A percentile compares a stretch with the other conserved stretches of the same genome.
Conservation (phyloP, 352 stramenopile species). For the Phytopythium cucurbitacearum region DNA sequence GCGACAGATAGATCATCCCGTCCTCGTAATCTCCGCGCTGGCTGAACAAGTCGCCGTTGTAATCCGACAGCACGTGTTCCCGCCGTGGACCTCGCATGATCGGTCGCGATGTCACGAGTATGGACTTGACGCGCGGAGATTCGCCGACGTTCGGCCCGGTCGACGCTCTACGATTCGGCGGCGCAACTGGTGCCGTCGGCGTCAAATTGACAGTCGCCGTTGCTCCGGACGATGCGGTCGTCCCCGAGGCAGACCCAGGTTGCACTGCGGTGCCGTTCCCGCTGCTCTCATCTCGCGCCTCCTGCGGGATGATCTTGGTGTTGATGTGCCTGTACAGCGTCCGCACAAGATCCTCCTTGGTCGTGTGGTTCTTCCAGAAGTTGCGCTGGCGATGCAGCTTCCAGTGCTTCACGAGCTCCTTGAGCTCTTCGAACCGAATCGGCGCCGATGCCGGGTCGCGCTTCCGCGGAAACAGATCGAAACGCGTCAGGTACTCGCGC, state of each 20-base stretch:
- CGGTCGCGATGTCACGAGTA: slow-evolving; percentile 25
- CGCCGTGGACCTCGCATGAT: slow-evolving; percentile 15
- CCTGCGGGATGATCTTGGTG: slow-evolving; percentile 75
- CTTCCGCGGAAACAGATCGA: slow-evolving; percentile 72
- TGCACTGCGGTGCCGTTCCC: background rate
- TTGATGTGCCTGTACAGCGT: slow-evolving; percentile 87
- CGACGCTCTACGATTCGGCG: slow-evolving; percentile 24
- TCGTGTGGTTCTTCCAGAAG: slow-evolving; percentile 89
- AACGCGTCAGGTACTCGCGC: slow-evolving; percentile 77
- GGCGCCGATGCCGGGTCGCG: slow-evolving; percentile 65
- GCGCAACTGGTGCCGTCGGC: slow-evolving; percentile 25
- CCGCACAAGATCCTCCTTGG: slow-evolving; percentile 84
- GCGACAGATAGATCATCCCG: slow-evolving; percentile 86
- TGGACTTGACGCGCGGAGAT: slow-evolving; percentile 52
- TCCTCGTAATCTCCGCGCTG: slow-evolving; percentile 82
- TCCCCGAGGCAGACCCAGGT: background rate
- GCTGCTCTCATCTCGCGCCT: slow-evolving; percentile 43
- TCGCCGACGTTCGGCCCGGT: slow-evolving; percentile 21
- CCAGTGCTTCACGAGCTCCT: slow-evolving; percentile 88
- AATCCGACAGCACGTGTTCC: slow-evolving; percentile 56
- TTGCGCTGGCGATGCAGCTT: slow-evolving; percentile 87
- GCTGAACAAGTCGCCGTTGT: slow-evolving; percentile 78
- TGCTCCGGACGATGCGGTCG: background rate
- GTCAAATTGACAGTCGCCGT: background rate
- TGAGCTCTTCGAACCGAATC: slow-evolving; percentile 90